Percentiles rank a stretch among this genome's conserved stretches.
Evolutionary conservation across 768 basidiomycete species (phyloP).

Genomic region (Hygrophoropsis aurantiaca): DNA sequence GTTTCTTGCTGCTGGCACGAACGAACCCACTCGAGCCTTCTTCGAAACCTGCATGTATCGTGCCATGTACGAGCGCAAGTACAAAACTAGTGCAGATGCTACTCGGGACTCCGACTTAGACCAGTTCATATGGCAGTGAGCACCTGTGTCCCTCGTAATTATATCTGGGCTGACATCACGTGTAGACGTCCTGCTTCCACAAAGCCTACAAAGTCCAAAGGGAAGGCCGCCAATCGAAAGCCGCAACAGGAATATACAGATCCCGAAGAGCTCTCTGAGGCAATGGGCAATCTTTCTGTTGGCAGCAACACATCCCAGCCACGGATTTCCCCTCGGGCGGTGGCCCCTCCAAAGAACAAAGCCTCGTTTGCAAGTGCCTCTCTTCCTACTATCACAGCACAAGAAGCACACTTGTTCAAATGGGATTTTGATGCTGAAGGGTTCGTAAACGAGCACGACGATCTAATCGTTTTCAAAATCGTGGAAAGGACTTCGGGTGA

Average conservation of each 20-base stretch:
- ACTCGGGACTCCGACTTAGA: conserved; percentile 67
- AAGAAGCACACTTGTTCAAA: conserved; percentile 57
- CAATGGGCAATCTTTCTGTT: conserved; percentile 1
- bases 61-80: conserved; percentile 96
- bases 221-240: conserved; percentile 18
- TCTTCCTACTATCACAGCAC: conserved; percentile 31
- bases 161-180: not conserved
- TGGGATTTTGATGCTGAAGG: conserved; percentile 55
- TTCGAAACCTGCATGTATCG: conserved; percentile 95
- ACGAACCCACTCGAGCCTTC: conserved; percentile 74
- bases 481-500: conserved; percentile 40
- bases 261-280: conserved; percentile 2
- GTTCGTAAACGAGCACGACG: conserved; percentile 49
- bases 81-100: conserved; percentile 67
- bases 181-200: conserved; percentile 21
- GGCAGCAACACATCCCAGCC: conserved; percentile 5
- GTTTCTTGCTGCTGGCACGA: conserved; percentile 79
- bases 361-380: conserved; percentile 16
- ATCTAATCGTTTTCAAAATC: conserved; percentile 55
- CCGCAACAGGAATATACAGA: conserved; percentile 6
- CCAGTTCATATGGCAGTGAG: conserved; percentile 82
- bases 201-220: conserved; percentile 18
- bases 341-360: conserved; percentile 14
- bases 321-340: conserved; percentile 4
- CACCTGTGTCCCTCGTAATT: conserved; percentile 13